phyloP scores from a whole-genome alignment of 345 rosid genomes.

The Hibiscus trionum region DNA sequence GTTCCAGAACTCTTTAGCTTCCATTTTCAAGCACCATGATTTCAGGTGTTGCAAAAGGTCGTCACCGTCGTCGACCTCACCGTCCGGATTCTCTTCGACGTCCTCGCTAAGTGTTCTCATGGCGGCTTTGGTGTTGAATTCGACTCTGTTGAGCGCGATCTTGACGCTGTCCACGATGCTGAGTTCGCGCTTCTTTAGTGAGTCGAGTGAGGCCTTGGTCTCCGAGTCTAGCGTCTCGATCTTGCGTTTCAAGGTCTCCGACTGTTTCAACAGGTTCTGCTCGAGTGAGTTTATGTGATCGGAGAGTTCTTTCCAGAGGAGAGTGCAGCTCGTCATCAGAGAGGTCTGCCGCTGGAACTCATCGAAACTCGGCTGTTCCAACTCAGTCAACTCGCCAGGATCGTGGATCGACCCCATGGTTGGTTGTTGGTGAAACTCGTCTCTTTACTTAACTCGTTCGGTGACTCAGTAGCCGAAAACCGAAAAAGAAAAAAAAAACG shows the following conservation, averaged over 20 bases:
- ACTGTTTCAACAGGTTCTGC: constrained; percentile 62
- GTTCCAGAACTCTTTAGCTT: constrained; percentile 69
- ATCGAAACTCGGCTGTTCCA: constrained; percentile 79
- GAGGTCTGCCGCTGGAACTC: constrained; percentile 93
- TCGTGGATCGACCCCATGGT: constrained; percentile 95
- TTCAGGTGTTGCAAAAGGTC: constrained; percentile 46
- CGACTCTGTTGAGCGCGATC: constrained; percentile 60
- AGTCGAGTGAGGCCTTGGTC: constrained; percentile 69
- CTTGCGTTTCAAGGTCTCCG: constrained; percentile 73
- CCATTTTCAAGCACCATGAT: constrained; percentile 60
- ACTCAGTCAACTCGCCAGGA: constrained; percentile 81
- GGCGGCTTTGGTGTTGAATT: constrained; percentile 44
- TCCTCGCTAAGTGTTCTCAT: constrained; percentile 30
- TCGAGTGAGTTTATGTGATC: constrained; percentile 90
- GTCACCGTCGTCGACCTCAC: constrained; percentile 76
- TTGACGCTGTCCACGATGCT: constrained; percentile 82
- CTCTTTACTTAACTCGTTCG: not conserved
- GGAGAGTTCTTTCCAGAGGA: constrained; percentile 95
- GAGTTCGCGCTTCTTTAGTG: constrained; percentile 72
- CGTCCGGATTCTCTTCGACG: constrained; percentile 33
- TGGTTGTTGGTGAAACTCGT: not conserved
- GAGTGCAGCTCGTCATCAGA: constrained; percentile 95
- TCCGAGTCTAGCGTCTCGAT: constrained; percentile 58
- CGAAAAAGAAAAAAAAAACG: not conserved
- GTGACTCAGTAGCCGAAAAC: constrained; percentile 14